These are phyloP conservation scores for Candida dajiaensis DNA, from an alignment of 805 yeast species.

Conservation along the genomic window DNA sequence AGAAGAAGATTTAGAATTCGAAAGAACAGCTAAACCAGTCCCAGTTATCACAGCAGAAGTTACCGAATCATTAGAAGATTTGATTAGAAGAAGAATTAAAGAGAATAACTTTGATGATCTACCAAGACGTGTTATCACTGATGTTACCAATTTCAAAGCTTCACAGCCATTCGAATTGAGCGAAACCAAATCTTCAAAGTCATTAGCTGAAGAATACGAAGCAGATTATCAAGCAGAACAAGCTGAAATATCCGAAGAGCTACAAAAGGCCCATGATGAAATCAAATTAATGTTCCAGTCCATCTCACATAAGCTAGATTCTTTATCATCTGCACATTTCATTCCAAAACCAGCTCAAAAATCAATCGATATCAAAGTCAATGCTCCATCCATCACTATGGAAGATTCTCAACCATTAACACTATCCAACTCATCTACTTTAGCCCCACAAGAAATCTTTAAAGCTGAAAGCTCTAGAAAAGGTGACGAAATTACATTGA, in stretches of 20 bases:
- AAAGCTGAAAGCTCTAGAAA: slow-evolving; percentile 40
- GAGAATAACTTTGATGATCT: slow-evolving; percentile 79
- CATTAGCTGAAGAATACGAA: slow-evolving; percentile 88
- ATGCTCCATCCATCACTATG: slow-evolving; percentile 78
- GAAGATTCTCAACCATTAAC: slow-evolving; percentile 96
- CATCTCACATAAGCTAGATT: slow-evolving; percentile 70
- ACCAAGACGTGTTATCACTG: slow-evolving; percentile 64
- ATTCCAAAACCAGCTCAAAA: slow-evolving; percentile 86
- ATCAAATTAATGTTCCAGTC: slow-evolving; percentile 57
- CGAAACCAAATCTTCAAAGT: slow-evolving; percentile 78
- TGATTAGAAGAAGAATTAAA: slow-evolving; percentile 77
- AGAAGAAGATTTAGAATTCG: slow-evolving; percentile 81
- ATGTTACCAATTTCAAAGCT: slow-evolving; percentile 55
- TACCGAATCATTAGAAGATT: slow-evolving; percentile 81
- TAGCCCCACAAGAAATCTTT: slow-evolving; percentile 95
- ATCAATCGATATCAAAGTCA: slow-evolving; percentile 73
- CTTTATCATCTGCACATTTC: slow-evolving; percentile 90
- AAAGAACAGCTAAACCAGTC: slow-evolving; percentile 90
- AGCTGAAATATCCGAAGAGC: slow-evolving; percentile 48
- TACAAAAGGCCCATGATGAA: slow-evolving; percentile 72
- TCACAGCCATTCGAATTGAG: slow-evolving; percentile 58
- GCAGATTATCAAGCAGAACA: slow-evolving; percentile 63
- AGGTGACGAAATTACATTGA: slow-evolving; percentile 59
- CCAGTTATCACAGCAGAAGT: slow-evolving; percentile 90
- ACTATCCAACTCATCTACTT: slow-evolving; percentile 59